phyloP scores from a whole-genome alignment of 164 flowering plant genomes.

The Vitis rotundifolia region DNA sequence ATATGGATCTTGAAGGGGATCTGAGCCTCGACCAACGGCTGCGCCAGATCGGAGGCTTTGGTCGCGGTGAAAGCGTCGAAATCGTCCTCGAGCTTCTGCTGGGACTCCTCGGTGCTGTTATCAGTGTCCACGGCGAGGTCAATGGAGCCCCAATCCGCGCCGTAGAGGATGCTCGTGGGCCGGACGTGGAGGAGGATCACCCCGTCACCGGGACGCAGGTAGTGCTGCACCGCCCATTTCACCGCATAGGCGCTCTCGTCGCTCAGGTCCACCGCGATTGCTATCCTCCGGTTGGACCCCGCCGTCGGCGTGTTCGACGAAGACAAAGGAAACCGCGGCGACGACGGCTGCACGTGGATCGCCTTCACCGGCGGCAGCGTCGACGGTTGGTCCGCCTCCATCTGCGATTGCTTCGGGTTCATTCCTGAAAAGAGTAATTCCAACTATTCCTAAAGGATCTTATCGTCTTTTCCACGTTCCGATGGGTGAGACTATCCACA shows the following conservation, averaged over 20 bases:
- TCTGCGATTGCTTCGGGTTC: neutral
- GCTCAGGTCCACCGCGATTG: slow-evolving; percentile 79
- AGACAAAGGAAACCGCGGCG: slow-evolving; percentile 33
- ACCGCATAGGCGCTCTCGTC: slow-evolving; percentile 86
- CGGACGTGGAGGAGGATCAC: slow-evolving; percentile 79
- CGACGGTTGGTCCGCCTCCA: slow-evolving; percentile 13
- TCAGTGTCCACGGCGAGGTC: slow-evolving; percentile 24
- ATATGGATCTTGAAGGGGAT: slow-evolving; percentile 71
- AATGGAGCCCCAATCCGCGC: slow-evolving; percentile 80
- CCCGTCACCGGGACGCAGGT: slow-evolving; percentile 78
- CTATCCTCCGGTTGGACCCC: slow-evolving; percentile 52
- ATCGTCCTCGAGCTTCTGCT: slow-evolving; percentile 64
- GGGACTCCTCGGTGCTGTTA: slow-evolving; percentile 28
- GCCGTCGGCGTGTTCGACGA: slow-evolving; percentile 24
- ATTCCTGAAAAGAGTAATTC: too few relatives aligned
- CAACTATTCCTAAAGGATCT: too few relatives aligned
- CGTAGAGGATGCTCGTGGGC: slow-evolving; percentile 72
- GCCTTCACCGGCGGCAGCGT: slow-evolving; percentile 5
- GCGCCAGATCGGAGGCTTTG: slow-evolving; percentile 50
- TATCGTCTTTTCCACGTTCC: too few relatives aligned
- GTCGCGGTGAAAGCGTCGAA: slow-evolving; percentile 54
- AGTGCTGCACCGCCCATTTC: slow-evolving; percentile 82
- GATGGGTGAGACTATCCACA: too few relatives aligned
- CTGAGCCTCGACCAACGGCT: slow-evolving; percentile 56
- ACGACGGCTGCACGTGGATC: slow-evolving; percentile 28